Conservation (phyloP, 2,329 filamentous ascomycete species). For the Fusarium sp. region DNA sequence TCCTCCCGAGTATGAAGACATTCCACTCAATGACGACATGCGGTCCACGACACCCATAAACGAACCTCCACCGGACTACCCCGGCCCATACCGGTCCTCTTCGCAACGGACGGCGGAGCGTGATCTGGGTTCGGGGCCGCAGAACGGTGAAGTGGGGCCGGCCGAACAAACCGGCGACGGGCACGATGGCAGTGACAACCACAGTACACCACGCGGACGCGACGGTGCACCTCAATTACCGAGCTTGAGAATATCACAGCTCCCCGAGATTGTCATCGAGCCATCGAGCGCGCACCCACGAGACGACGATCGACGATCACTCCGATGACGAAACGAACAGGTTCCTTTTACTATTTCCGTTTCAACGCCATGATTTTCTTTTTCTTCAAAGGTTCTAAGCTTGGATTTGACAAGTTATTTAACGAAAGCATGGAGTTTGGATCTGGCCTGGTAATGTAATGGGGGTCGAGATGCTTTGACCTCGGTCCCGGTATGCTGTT, state of each 20-base stretch:
- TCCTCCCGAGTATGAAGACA: constrained; percentile 67
- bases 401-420: constrained; percentile 18
- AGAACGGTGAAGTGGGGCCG: constrained; percentile 9
- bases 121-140: constrained; percentile 24
- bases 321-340: constrained; percentile 20
- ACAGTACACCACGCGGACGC: constrained; percentile 33
- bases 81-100: constrained; percentile 51
- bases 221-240: constrained; percentile 62
- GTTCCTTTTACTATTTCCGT: background rate
- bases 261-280: constrained; percentile 71
- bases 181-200: background rate
- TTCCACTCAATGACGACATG: constrained; percentile 56
- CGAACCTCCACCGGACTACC: constrained; percentile 66
- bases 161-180: constrained; percentile 4
- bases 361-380: constrained; percentile 3
- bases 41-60: constrained; percentile 56
- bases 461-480: constrained; percentile 13
- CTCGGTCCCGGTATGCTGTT: constrained; percentile 9
- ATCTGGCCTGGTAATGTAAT: constrained; percentile 20
- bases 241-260: constrained; percentile 59
- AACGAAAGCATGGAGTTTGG: constrained; percentile 44
- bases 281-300: constrained; percentile 54
- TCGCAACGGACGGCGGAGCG: constrained; percentile 42
- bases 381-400: background rate
- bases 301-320: constrained; percentile 31